phyloP scores from a whole-genome alignment of 2,329 filamentous ascomycete genomes.

The Fusarium hainanense region DNA sequence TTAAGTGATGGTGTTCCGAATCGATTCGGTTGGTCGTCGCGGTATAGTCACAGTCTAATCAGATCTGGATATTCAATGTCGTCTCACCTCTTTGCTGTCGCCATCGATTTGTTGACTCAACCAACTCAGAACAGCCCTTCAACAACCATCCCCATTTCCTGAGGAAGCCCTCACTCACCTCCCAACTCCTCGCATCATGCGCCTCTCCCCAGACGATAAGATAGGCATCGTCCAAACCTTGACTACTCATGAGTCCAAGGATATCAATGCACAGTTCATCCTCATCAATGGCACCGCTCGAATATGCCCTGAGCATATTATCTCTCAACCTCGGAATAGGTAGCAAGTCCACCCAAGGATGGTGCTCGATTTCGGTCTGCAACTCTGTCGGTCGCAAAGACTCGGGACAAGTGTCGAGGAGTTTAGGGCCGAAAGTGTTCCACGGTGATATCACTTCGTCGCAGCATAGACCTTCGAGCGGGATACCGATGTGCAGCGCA shows the following conservation, averaged over 20 bases:
- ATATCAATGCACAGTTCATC: constrained; percentile 41
- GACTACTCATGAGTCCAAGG: constrained; percentile 4
- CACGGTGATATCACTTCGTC: constrained; percentile 41
- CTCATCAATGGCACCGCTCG: constrained; percentile 30
- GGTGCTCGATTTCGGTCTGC: constrained; percentile 31
- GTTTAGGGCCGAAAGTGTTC: constrained; percentile 6
- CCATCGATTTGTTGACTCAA: constrained; percentile 54
- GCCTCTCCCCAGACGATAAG: constrained; percentile 63
- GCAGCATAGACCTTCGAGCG: constrained; percentile 27
- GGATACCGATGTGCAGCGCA: constrained; percentile 26
- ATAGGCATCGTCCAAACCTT: constrained; percentile 19
- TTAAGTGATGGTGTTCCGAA: background rate
- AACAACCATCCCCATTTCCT: constrained; percentile 58
- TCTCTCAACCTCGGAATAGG: constrained; percentile 37
- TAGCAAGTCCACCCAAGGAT: constrained; percentile 41
- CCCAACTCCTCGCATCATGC: constrained; percentile 59
- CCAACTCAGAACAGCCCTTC: constrained; percentile 51
- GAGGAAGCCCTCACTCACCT: constrained; percentile 57
- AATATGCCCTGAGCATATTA: constrained; percentile 33
- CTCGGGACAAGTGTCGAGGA: constrained; percentile 4
- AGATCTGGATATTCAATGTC: constrained; percentile 23
- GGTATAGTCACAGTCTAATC: background rate
- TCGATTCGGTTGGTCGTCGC: background rate
- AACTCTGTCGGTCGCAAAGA: constrained; percentile 31
- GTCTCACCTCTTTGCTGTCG: constrained; percentile 39